Base-by-base conservation (phyloP, 2,329 filamentous ascomycete genomes). In the Colletotrichum melonis region DNA sequence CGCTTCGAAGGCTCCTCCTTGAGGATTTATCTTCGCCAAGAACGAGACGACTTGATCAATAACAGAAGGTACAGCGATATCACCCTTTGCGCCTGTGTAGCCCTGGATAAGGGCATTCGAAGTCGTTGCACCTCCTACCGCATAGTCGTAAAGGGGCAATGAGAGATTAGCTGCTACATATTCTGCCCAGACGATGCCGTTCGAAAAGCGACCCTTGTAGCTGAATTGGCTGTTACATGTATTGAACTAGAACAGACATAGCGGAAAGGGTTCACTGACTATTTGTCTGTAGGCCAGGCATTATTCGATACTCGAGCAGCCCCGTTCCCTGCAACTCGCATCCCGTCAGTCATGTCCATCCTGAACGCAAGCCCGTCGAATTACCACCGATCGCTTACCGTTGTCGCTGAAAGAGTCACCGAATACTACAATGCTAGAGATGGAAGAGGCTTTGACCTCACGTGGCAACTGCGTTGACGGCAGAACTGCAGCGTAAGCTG, bases 81-180 rank as follows among this genome's bases (percentile, higher is more conserved):
- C 46, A 9, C 35, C 42, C 2, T 64, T 54, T 16, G 71, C 55
- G 38, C 71, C 71, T n/a, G 71, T 73, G 62, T 59, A 70, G 0
- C 71, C 71, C n/a, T 73, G 67, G 11, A 73, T 19, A 5, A 73
- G 22, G 1, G 14, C 16, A 35, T 73, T 73, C 26, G 71, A 73
- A 7, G 71, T 63, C 4, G 71, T 73, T 8, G 71, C 67, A 28
- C 71, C 71, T 16, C 71, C 71, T 6, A 66, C 49, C 6, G 71
- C 71, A n/a, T 73, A 73, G 24, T 71, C 71, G 35, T 73, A 71
- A n/a, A 73, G 71, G 12, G 71, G 67, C 12, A 73, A 54, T n/a
- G 71, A 73, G 8, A 73, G 32, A 14, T 71, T 73, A 8, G 26
- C 56, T 19, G 71, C 71, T 19, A 73, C 60, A 22, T 73, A 73